Evolutionary conservation across 352 stramenopile genomes (phyloP).

Genomic region (Thraustochytrium striatum): DNA sequence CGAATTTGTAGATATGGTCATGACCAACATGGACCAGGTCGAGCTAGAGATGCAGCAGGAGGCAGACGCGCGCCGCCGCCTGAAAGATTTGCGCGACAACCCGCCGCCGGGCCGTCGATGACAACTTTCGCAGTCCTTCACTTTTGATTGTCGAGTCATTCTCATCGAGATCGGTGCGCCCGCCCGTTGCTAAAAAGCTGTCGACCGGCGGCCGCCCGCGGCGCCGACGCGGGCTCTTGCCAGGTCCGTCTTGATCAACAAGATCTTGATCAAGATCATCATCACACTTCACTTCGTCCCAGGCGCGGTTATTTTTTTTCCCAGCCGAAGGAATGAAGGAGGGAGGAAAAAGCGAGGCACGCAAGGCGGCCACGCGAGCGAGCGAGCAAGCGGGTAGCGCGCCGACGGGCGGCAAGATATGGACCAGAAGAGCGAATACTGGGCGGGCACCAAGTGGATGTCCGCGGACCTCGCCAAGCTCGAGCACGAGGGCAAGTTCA

Average conservation of each 20-base stretch:
- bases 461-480: neutral
- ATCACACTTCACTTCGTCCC: no score
- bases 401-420: neutral
- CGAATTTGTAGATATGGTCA: slow-evolving; percentile 47
- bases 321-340: neutral
- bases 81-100: slow-evolving; percentile 30
- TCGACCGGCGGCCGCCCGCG: no score
- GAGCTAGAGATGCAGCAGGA: slow-evolving; percentile 44
- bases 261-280: no score
- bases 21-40: slow-evolving; percentile 45
- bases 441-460: no score
- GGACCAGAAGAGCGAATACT: neutral
- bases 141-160: no score
- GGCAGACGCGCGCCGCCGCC: neutral
- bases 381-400: neutral
- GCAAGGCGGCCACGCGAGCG: no score
- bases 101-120: slow-evolving; percentile 19
- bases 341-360: neutral
- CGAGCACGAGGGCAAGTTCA: neutral
- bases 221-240: no score
- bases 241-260: no score
- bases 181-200: no score
- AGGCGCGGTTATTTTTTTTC: no score
- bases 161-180: no score
- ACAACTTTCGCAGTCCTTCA: no score